phyloP scores from a whole-genome alignment of 108 stramenopile genomes.

The Conticribra weissflogii region DNA sequence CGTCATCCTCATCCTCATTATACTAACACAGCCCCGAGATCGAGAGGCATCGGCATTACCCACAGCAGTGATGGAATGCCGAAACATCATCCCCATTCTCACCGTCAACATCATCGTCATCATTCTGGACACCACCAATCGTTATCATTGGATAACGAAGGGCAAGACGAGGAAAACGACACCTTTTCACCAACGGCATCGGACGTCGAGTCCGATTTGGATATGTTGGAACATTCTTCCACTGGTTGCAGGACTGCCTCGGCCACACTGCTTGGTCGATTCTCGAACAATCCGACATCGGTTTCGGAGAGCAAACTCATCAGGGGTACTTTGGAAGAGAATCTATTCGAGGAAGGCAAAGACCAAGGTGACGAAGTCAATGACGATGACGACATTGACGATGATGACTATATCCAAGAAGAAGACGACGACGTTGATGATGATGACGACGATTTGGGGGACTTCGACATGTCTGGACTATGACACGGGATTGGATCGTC shows the following conservation, averaged over 20 bases:
- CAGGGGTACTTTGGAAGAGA: not conserved
- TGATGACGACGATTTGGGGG: constrained; percentile 18
- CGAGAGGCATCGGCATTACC: no score
- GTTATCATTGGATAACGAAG: constrained; percentile 6
- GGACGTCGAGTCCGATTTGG: constrained; percentile 52
- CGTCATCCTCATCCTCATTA: not conserved
- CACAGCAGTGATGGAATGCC: no score
- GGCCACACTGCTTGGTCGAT: not conserved
- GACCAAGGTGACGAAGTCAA: not conserved
- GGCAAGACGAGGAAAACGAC: constrained; percentile 16
- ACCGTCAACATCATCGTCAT: constrained; percentile 5
- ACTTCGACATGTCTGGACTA: constrained; percentile 49
- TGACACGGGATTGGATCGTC: no score
- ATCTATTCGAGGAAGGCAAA: not conserved
- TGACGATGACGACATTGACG: constrained; percentile 8
- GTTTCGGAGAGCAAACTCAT: not conserved
- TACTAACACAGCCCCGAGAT: not conserved
- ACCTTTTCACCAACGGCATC: constrained; percentile 43
- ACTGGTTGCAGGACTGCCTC: constrained; percentile 15
- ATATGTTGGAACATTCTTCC: constrained; percentile 39
- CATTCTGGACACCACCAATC: no score
- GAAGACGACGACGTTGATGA: constrained; percentile 40
- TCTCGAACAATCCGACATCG: not conserved
- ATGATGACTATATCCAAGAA: constrained; percentile 41
- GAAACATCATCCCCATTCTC: no score